A percentile compares a stretch with the other conserved stretches of the same genome.
Conservation (phyloP, 2,329 filamentous ascomycete genomes). For the Colletotrichum chlorophyti region DNA sequence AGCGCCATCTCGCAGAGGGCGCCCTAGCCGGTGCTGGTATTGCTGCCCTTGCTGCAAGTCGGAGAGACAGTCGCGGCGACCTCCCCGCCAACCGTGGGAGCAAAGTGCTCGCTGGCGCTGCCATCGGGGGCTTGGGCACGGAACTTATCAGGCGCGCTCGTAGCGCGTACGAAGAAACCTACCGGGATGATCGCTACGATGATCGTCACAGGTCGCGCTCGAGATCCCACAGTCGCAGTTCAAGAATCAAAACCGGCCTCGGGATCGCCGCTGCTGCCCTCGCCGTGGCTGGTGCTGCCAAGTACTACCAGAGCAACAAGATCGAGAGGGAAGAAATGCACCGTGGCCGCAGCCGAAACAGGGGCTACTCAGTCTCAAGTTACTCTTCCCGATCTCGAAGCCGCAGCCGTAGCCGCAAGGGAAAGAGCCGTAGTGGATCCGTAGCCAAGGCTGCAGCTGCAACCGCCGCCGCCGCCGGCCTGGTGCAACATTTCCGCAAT, state of each 20-base stretch:
- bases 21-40: conserved; percentile 69
- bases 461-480: conserved; percentile 62
- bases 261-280: conserved; percentile 69
- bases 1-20: conserved; percentile 68
- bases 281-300: conserved; percentile 69
- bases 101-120: conserved; percentile 67
- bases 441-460: conserved; percentile 65
- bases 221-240: conserved; percentile 37
- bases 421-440: conserved; percentile 52
- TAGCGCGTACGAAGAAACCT: conserved; percentile 59
- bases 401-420: conserved; percentile 45
- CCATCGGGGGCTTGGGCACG: conserved; percentile 67
- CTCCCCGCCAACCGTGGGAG: conserved; percentile 59
- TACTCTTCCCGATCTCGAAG: conserved; percentile 52
- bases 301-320: conserved; percentile 67
- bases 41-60: conserved; percentile 63
- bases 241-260: conserved; percentile 65
- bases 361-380: conserved; percentile 41
- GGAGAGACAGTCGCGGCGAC: conserved; percentile 58
- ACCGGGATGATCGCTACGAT: conserved; percentile 19
- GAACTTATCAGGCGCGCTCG: conserved; percentile 66
- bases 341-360: conserved; percentile 62
- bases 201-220: conserved; percentile 52
- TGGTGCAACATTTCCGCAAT: conserved; percentile 63
- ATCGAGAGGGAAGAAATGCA: conserved; percentile 64